Base-by-base conservation (phyloP, 805 yeast species). In the Deakozyma indianensis region DNA sequence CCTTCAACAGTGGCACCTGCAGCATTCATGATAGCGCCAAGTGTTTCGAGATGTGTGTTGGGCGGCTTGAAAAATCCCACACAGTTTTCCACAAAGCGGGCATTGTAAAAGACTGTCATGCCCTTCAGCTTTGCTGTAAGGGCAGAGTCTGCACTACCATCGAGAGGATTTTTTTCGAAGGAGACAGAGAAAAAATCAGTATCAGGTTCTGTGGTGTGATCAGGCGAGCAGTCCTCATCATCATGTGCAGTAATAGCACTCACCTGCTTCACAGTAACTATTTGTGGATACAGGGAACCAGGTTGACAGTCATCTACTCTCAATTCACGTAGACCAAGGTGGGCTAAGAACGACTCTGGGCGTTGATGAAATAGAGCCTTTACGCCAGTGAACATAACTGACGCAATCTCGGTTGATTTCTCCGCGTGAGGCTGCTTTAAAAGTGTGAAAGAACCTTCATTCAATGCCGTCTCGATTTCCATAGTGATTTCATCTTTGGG, bases 1-100 rank as follows among this genome's bases (percentile, higher is more conserved):
- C 94, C 96, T 56, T 87, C 96, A 47, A 92, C 82, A 0, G 96
- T 88, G 0, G 88, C 84, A 50, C 88, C 95, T 0, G 99, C 98
- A 1, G 96, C 97, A 60, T 77, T 80, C 76, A 92, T 76, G 22
- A 94, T 75, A 7, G 92, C 92, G 29, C 87, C 90, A 21, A 92
- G 77, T 0, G 96, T 87, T 56, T 88, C 95, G 46, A 79, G 68
- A 54, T 88, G 94, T 23, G 77, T 77, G 48, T 77, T 78, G 20
- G 96, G 95, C 1, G 96, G 95, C 42, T 74, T 78, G 68, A 92
- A 92, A 56, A 94, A 90, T 47, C 61, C 64, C 15, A 74, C 70
- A 43, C 92, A 69, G 47, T 78, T 82, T 53, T 87, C 92, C 24
- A 90, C 69, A 52, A 92, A 83, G 41, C 69, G 72, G n/a, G 85